Conservation (phyloP, 2,329 filamentous ascomycete species). For the Aureobasidium sp. region DNA sequence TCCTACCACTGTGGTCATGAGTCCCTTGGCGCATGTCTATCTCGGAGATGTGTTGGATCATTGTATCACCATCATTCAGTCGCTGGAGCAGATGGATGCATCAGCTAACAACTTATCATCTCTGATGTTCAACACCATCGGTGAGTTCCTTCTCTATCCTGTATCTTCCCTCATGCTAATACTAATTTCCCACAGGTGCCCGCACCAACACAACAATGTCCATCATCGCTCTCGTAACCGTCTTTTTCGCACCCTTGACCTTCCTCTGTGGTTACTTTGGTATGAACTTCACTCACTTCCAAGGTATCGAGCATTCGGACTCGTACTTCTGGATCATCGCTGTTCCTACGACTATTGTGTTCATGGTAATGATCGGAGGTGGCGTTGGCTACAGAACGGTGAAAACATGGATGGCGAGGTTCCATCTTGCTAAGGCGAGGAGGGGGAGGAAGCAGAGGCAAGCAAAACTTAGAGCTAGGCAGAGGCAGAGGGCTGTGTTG, state of each 20-base stretch:
- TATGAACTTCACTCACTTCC: slow-evolving; percentile 74
- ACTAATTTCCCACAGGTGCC: too few relatives aligned
- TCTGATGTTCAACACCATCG: slow-evolving; percentile 94
- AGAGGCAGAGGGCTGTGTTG: slow-evolving; percentile 11
- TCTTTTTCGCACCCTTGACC: slow-evolving; percentile 89
- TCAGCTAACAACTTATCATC: slow-evolving; percentile 82
- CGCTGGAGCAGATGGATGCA: slow-evolving; percentile 81
- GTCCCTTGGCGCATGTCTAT: slow-evolving; percentile 84
- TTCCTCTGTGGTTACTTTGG: slow-evolving; percentile 77
- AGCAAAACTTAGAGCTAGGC: not conserved
- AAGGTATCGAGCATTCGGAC: slow-evolving; percentile 59
- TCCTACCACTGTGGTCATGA: slow-evolving; percentile 82
- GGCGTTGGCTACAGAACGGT: slow-evolving; percentile 19
- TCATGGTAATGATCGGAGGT: slow-evolving; percentile 30
- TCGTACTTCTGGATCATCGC: slow-evolving; percentile 55
- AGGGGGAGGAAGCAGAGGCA: slow-evolving; percentile 19
- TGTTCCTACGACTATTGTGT: slow-evolving; percentile 43
- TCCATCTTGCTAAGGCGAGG: slow-evolving; percentile 21
- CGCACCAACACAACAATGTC: slow-evolving; percentile 97
- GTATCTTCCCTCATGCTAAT: too few relatives aligned
- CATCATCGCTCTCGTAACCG: slow-evolving; percentile 86
- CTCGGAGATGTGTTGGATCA: slow-evolving; percentile 92
- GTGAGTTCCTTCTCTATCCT: too few relatives aligned
- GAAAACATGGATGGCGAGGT: slow-evolving; percentile 23
- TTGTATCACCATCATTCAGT: slow-evolving; percentile 82